Base-by-base conservation (phyloP, 1,284 basidiomycete species). In the Trametes hirsuta region DNA sequence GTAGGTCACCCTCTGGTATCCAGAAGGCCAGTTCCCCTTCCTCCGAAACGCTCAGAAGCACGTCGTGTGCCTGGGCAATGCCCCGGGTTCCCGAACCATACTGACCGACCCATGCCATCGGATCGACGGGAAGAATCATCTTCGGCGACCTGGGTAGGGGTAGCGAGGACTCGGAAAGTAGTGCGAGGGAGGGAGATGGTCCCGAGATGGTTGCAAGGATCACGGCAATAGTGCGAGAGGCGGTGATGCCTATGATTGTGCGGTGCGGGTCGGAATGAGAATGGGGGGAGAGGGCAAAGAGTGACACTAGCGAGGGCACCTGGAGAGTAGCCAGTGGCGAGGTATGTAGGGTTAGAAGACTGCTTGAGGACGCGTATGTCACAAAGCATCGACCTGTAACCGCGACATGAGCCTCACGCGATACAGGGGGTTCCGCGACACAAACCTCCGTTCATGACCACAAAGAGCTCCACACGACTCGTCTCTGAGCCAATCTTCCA, bases 1-100 rank as follows among this genome's bases (percentile, higher is more conserved):
- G 30, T 3, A 54, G 25, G 12, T 30, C 48, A n/a, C 80, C 80
- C 18, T 90, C 85, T 0, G 86, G 85, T 12, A 83, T 81, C 94
- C 94, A 96, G 71, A 95, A 96, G 36, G 87, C 85, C 21, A 96
- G 76, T 58, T 91, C 87, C 0, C 94, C 94, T 0, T 80, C 74
- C 34, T 82, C 79, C 0, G 89, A 88, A 18, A 95, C 82, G 54
- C 91, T 94, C 36, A 95, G 76, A 8, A 96, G 77, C 50, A 89
- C 85, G 69, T 95, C 93, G 60, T 87, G 89, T 46, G 79, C 79
- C 39, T 75, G 75, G 71, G 78, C 77, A 15, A 72, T 58, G 64
- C 53, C 41, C 67, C 68, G 11, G 64, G 71, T 58, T 68, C 67
- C 46, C 52, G 71, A 59, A 54, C 70, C 73, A 71, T 75, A 67